Evolutionary conservation across 495 filamentous ascomycete genomes (phyloP), one percentile per base, ranked within the genome.

Genomic region (Clavariopsis aquatica): DNA sequence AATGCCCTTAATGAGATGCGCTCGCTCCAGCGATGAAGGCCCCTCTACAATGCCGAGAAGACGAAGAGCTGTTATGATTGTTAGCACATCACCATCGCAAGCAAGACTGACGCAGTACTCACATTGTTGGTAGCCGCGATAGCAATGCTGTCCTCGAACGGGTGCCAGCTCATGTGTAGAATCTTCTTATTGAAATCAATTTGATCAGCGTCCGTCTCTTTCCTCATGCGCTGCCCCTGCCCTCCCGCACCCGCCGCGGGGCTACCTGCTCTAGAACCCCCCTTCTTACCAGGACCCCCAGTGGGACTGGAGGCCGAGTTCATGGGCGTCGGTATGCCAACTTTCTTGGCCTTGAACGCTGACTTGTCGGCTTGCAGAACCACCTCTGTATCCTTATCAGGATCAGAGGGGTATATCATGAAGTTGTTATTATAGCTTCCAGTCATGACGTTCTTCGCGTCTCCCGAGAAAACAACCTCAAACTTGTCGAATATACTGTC

Each of bases 141-240:
- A 46, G 94, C 94, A 81, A 98, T 98, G 78, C 93, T 97, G 80
- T 98, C 94, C 80, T 98, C 94, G 74, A 92, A 96, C 51, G 94
- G 94, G 86, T 98, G 94, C 94, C 94, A 98, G 79, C 94, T 98
- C 94, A 98, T 98, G 76, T 98, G 94, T 75, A 98, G 73, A 75
- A 98, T 98, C 86, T 98, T 98, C 88, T 98, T 98, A 83, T 98
- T 98, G 80, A 98, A 98, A 75, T 98, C 94, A 78, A 98, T 98
- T 79, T 97, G 93, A 76, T 98, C 94, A 65, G 94, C 94, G 77
- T 98, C 94, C 54, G 95, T 98, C 81, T 98, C 94, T 80, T 97
- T 98, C 72, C 91, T 86, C 94, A 98, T 98, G 57, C 94, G 85
- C 70, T 91, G 91, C 27, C 92, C 93, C 71, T 92, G 91, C 34